Evolutionary conservation across 225 moss, liverwort and hornwort genomes (phyloP), one percentile per base, ranked within the genome.

Genomic region (Marchantia polymorpha): DNA sequence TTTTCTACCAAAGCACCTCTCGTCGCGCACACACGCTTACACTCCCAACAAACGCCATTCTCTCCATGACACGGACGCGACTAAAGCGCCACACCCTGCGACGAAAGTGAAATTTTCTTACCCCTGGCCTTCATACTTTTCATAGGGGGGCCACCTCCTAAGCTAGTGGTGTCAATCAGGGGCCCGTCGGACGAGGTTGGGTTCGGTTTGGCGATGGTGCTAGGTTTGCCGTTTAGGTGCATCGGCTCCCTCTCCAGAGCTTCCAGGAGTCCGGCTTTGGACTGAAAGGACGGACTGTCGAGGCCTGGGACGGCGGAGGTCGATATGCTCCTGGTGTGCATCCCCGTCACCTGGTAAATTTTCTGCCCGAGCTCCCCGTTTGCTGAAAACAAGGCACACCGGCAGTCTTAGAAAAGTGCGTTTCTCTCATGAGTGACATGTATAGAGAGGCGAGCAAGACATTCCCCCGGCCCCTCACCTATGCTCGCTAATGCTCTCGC

Each of bases 321-420:
- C 26, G 87, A 83, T 53, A 85, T 85, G 75, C 82, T 87, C 47
- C 83, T 80, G 16, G 82, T 31, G 74, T 87, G 82, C 59, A 76
- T 84, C 30, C 82, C 77, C n/a, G 73, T 64, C 10, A 77, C 73
- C 29, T 74, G 78, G 49, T 74, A 86, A 70, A 81, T 63, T 55
- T 81, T 86, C 54, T 78, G 83, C 49, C 19, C 85, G 27, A 75
- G 63, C n/a, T 83, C 83, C 49, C 74, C 81, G 73, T 52, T 78
- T 55, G 71, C 80, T 86, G 78, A 15, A 49, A 31, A 3, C 39
- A 54, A 58, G 16, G 12, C 50, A n/a, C 22, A 50, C 22, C 50
- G 12, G n/a, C 23, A 61, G 22, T 19, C 8, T 61, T 61, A n/a
- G 61, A n/a, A 23, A 19, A 5, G 61, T 22, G 61, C n/a, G 61